Base-by-base conservation (phyloP, 2,329 filamentous ascomycete species). In the Neospermospora avenae region DNA sequence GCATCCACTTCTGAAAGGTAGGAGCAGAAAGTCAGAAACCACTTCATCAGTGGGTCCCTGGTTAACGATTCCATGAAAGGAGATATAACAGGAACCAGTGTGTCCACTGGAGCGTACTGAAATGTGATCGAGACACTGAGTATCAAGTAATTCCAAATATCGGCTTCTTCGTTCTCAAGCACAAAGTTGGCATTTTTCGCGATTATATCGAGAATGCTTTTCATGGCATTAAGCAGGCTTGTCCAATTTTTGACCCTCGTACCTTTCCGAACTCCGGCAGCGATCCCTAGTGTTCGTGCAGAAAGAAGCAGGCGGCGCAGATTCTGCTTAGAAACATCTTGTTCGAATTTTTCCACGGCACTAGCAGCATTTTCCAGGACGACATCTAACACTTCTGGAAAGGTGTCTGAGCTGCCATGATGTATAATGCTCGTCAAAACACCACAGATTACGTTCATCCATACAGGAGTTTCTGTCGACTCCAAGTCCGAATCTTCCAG, bases 21-120 rank as follows among this genome's bases (percentile, higher is more conserved):
- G 14, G 88, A 87, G 74, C 91, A 97, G 74, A 98, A 96, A 0
- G 86, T 82, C 45, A 98, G 81, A 72, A 96, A 98, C 78, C 87
- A 88, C 55, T 76, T 76, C 69, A 87, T 84, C 68, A 93, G 81
- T 0, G 81, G 81, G 46, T 88, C 84, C 55, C 82, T 82, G 3
- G 84, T 85, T 51, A 96, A 76, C 3, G 78, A 77, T 35, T 87
- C 84, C 71, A 84, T 83, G 48, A 96, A 80, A 3, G 84, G 75
- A 16, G 84, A 81, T 59, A 93, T 82, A 39, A 84, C 82, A 0
- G 90, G 84, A 44, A 96, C 86, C 37, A 96, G 77, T 6, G 87
- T 82, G 68, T 96, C 90, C 72, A 96, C 86, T 0, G 93, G 86
- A 5, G 91, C 88, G 66, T 86, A 82, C 66, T 91, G 86, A 72